phyloP scores from a whole-genome alignment of 305 asterid genomes.

The Solanum hybrid region DNA sequence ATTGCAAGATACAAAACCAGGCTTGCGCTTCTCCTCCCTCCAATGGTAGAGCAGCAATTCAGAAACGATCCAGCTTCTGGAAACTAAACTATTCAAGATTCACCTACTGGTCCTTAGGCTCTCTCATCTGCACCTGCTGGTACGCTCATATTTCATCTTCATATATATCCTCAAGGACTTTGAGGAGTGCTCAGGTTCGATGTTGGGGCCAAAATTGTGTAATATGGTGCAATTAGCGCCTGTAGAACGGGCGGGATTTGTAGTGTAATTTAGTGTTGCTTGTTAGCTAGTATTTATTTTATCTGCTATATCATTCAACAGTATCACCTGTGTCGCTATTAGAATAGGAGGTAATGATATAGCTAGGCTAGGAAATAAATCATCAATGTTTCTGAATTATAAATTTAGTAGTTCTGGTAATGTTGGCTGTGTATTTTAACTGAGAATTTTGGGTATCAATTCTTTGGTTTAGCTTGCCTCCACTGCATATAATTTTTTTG shows the following conservation, averaged over 20 bases:
- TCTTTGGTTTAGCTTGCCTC: neutral
- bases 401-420: neutral
- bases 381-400: neutral
- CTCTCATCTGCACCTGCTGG: neutral
- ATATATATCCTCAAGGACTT: neutral
- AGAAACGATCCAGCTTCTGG: conserved; percentile 43
- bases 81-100: conserved; percentile 24
- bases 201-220: neutral
- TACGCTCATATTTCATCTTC: neutral
- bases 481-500: neutral
- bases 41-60: conserved; percentile 60
- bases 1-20: conserved; percentile 77
- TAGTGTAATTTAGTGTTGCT: neutral
- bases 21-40: conserved; percentile 76
- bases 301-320: neutral
- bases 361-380: neutral
- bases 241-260: neutral
- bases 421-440: neutral
- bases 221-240: neutral
- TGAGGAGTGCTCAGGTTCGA: neutral
- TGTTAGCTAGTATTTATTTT: neutral
- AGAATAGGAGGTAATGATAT: neutral
- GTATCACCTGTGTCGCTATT: neutral
- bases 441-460: neutral
- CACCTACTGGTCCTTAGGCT: neutral